Conservation (phyloP, 1,284 basidiomycete genomes). For the Xanthoconium separans region DNA sequence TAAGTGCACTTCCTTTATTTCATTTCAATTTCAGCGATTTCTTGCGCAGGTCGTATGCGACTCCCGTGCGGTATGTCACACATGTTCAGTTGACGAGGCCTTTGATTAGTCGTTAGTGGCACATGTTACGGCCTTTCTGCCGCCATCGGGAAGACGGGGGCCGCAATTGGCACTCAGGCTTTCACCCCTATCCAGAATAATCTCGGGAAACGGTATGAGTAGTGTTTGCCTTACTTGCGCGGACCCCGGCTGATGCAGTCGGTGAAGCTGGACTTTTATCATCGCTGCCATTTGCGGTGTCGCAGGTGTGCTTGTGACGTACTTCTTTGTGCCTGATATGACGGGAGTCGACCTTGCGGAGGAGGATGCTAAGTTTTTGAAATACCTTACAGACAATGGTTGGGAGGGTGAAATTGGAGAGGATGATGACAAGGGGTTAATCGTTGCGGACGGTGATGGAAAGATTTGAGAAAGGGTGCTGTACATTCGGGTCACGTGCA, state of each 20-base stretch:
- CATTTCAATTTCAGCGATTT: slow-evolving; percentile 3
- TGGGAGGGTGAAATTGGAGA: slow-evolving; percentile 69
- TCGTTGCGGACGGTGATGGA: slow-evolving; percentile 25
- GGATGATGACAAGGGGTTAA: slow-evolving; percentile 41
- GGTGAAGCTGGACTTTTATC: slow-evolving; percentile 65
- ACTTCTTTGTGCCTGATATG: slow-evolving; percentile 69
- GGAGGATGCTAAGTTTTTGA: slow-evolving; percentile 62
- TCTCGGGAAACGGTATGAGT: slow-evolving; percentile 55
- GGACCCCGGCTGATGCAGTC: slow-evolving; percentile 10
- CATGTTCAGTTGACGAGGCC: background rate
- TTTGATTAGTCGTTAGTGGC: slow-evolving; percentile 39
- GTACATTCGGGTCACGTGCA: slow-evolving; percentile 22
- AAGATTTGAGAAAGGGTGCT: background rate
- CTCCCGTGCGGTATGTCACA: slow-evolving; percentile 53
- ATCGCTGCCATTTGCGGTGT: slow-evolving; percentile 68
- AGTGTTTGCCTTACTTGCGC: background rate
- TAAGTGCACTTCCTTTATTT: slow-evolving; percentile 35
- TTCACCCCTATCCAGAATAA: slow-evolving; percentile 75
- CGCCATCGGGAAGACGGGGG: slow-evolving; percentile 74
- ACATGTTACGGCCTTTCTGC: slow-evolving; percentile 73
- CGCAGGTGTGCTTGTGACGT: slow-evolving; percentile 62
- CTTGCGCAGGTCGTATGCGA: slow-evolving; percentile 56
- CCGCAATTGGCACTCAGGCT: slow-evolving; percentile 73
- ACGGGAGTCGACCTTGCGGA: slow-evolving; percentile 67
- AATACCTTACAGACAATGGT: slow-evolving; percentile 60